Conservation (phyloP, 805 yeast genomes). For the Ogataea wickerhamii region DNA sequence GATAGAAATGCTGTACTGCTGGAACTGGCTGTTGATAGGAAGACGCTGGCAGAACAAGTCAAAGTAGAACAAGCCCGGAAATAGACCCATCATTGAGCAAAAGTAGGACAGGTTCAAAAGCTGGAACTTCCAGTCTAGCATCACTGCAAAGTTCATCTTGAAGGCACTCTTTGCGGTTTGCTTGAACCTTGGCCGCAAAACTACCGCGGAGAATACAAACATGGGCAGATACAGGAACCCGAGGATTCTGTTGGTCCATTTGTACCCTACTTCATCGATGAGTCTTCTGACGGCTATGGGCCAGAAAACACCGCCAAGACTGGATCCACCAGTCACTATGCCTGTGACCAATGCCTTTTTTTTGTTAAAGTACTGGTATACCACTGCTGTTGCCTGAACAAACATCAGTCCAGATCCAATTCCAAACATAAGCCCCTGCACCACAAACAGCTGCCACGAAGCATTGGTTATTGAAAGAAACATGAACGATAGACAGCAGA, state of each 20-base stretch:
- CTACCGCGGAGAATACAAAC: slow-evolving; percentile 10
- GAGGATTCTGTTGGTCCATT: slow-evolving; percentile 49
- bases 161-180: slow-evolving; percentile 34
- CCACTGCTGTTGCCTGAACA: slow-evolving; percentile 52
- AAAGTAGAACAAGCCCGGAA: slow-evolving; percentile 55
- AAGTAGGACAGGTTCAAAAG: slow-evolving; percentile 38
- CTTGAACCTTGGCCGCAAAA: slow-evolving; percentile 26
- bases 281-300: slow-evolving; percentile 44
- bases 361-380: slow-evolving; percentile 64
- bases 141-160: slow-evolving; percentile 33
- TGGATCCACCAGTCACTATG: slow-evolving; percentile 44
- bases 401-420: slow-evolving; percentile 51
- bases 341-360: slow-evolving; percentile 49
- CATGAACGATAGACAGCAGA: slow-evolving; percentile 44
- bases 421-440: slow-evolving; percentile 65
- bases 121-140: slow-evolving; percentile 26
- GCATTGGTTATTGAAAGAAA: slow-evolving; percentile 52
- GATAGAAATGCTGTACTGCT: slow-evolving; percentile 42
- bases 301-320: slow-evolving; percentile 47
- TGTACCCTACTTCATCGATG: slow-evolving; percentile 34
- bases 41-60: slow-evolving; percentile 50
- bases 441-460: slow-evolving; percentile 60
- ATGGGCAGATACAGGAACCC: slow-evolving; percentile 35
- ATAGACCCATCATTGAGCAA: slow-evolving; percentile 24
- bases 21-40: slow-evolving; percentile 50